phyloP scores from a whole-genome alignment of 495 filamentous ascomycete genomes.

The Aspergillus bridgeri region DNA sequence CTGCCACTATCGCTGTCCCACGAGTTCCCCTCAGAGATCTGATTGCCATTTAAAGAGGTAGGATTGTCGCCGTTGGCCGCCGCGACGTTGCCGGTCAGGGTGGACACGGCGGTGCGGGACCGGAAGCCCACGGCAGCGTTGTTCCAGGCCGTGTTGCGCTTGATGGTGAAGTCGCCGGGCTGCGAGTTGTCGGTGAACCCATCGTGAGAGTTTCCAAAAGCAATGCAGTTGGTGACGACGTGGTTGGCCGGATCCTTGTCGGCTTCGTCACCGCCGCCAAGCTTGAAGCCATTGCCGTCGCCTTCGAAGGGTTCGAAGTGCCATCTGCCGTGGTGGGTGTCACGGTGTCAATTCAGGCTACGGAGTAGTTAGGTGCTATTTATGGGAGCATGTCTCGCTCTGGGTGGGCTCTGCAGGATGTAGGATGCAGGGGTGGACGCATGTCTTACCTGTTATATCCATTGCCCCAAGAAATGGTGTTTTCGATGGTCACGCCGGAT shows the following conservation, averaged over 20 bases:
- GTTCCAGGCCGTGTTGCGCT: constrained; percentile 19
- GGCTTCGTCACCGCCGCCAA: constrained; percentile 17
- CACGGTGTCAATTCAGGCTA: too few species aligned
- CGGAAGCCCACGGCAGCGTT: constrained; percentile 15
- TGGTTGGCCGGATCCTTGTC: constrained; percentile 17
- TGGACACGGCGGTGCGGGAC: constrained; percentile 16
- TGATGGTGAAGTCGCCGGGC: constrained; percentile 17
- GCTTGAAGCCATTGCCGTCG: constrained; percentile 21
- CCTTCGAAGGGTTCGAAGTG: constrained; percentile 20
- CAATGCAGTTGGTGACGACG: constrained; percentile 15
- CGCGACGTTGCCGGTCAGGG: constrained; percentile 11
- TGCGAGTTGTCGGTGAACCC: constrained; percentile 22
- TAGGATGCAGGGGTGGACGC: neutral
- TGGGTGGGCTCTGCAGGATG: neutral
- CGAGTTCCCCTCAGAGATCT: constrained; percentile 16
- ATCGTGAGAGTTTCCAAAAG: constrained; percentile 17
- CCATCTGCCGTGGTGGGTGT: constrained; percentile 6
- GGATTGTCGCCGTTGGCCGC: constrained; percentile 16
- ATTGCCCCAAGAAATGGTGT: constrained; percentile 21
- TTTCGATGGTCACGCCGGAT: constrained; percentile 20
- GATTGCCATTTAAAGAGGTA: constrained; percentile 11
- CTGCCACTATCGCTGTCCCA: constrained; percentile 13
- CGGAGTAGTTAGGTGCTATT: neutral
- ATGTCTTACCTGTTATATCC: constrained; percentile 16
- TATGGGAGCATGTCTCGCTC: neutral